Evolutionary conservation across 2,329 filamentous ascomycete genomes (phyloP).

Genomic region (Cercospora sp.): DNA sequence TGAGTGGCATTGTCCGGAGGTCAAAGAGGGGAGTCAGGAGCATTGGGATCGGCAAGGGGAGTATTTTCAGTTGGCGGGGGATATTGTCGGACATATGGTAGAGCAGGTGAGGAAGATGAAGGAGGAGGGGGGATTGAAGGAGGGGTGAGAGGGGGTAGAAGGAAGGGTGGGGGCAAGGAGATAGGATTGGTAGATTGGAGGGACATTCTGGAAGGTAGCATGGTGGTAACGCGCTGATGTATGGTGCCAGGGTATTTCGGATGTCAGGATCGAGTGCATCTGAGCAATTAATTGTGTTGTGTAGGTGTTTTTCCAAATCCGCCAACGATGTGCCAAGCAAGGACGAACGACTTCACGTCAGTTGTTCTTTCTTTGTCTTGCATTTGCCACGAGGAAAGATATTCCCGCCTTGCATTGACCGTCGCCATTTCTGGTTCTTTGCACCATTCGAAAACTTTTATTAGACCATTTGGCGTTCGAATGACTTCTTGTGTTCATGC

Average conservation of each 20-base stretch:
- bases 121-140: background rate
- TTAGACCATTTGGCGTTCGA: background rate
- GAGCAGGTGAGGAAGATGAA: conserved; percentile 7
- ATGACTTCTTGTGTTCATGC: background rate
- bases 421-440: background rate
- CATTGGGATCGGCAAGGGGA: conserved; percentile 8
- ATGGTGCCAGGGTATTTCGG: background rate
- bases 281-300: background rate
- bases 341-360: background rate
- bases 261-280: background rate
- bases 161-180: background rate
- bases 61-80: conserved; percentile 5
- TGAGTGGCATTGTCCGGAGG: conserved; percentile 12
- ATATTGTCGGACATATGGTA: conserved; percentile 7
- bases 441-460: background rate
- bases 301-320: background rate
- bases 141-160: background rate
- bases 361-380: background rate
- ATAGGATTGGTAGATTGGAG: background rate
- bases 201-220: too few relatives aligned
- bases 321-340: background rate
- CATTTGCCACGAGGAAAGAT: background rate
- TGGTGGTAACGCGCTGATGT: too few relatives aligned
- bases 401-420: background rate
- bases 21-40: conserved; percentile 8